A percentile compares a stretch with the other conserved stretches of the same genome.
Conservation (phyloP, 768 basidiomycete genomes). For the Vishniacozyma victoriae region DNA sequence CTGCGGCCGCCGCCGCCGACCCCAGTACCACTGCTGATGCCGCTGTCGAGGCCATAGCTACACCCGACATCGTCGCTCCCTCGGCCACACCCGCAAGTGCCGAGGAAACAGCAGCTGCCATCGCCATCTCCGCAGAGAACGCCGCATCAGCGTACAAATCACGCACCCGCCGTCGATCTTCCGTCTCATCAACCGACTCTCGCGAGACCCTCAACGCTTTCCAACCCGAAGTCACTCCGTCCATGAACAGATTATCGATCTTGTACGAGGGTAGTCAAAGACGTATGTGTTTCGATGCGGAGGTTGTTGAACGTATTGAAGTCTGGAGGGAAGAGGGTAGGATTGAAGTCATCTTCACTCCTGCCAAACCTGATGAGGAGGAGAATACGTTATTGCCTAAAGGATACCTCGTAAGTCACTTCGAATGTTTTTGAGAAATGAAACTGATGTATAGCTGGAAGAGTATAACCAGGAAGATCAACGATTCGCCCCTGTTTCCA, state of each 20-base stretch:
- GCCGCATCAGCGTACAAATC: conserved; percentile 8
- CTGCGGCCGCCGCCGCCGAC: neutral
- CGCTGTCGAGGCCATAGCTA: neutral
- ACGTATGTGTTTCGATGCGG: conserved; percentile 81
- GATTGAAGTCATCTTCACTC: conserved; percentile 66
- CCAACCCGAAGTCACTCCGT: conserved; percentile 18
- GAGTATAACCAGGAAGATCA: conserved; percentile 41
- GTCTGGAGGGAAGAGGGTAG: conserved; percentile 75
- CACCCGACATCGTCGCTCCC: neutral
- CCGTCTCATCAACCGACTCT: conserved; percentile 6
- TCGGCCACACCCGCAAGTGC: conserved; percentile 1
- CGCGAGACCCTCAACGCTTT: neutral
- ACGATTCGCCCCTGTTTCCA: conserved; percentile 32
- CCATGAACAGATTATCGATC: conserved; percentile 65
- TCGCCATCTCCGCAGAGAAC: conserved; percentile 8
- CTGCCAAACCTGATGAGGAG: conserved; percentile 2
- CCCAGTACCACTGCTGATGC: neutral
- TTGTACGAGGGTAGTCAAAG: conserved; percentile 85
- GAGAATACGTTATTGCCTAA: conserved; percentile 16
- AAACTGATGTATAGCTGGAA: conserved; percentile 33
- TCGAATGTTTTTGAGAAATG: neutral
- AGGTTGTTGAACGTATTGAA: conserved; percentile 71
- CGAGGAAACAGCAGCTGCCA: conserved; percentile 1
- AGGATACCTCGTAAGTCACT: conserved; percentile 42
- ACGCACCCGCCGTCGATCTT: conserved; percentile 11